Percentiles rank a stretch among this genome's conserved stretches.
phyloP scores from a whole-genome alignment of 1,284 basidiomycete genomes.

The Sanghuangporus sanghuang region DNA sequence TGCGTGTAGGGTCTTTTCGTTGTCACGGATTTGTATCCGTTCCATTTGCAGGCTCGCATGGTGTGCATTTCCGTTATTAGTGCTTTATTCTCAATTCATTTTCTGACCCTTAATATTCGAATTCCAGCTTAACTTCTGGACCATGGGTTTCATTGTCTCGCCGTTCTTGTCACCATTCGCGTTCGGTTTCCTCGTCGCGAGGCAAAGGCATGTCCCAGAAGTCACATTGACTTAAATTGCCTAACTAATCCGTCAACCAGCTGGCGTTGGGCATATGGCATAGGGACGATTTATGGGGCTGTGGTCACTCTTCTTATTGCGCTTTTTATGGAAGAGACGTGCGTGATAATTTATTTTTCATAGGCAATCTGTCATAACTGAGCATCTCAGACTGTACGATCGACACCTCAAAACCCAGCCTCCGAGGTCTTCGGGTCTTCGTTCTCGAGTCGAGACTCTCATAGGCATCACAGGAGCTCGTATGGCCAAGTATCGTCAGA shows the following conservation, averaged over 20 bases:
- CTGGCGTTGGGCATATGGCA: constrained; percentile 70
- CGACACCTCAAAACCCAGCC: constrained; percentile 53
- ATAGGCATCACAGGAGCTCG: constrained; percentile 59
- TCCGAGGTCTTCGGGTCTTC: constrained; percentile 39
- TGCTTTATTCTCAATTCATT: neutral
- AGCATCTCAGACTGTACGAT: constrained; percentile 53
- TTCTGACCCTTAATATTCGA: neutral
- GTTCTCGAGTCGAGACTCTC: constrained; percentile 55
- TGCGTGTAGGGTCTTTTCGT: constrained; percentile 52
- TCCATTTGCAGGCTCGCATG: constrained; percentile 72
- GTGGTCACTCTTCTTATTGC: constrained; percentile 30
- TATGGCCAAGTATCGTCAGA: constrained; percentile 56
- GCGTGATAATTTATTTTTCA: neutral
- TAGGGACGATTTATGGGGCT: constrained; percentile 28
- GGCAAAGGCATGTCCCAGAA: constrained; percentile 34
- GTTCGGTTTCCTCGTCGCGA: constrained; percentile 65
- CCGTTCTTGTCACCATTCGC: constrained; percentile 66
- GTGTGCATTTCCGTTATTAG: constrained; percentile 24
- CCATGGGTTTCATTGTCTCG: constrained; percentile 46
- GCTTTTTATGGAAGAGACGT: constrained; percentile 33
- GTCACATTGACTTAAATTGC: neutral
- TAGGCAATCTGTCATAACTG: neutral
- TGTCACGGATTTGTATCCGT: constrained; percentile 67
- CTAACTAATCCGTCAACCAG: constrained; percentile 23
- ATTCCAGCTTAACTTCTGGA: constrained; percentile 60